A percentile compares a stretch with the other conserved stretches of the same genome.
phyloP scores from a whole-genome alignment of 768 basidiomycete genomes.

The Mycena polygramma region DNA sequence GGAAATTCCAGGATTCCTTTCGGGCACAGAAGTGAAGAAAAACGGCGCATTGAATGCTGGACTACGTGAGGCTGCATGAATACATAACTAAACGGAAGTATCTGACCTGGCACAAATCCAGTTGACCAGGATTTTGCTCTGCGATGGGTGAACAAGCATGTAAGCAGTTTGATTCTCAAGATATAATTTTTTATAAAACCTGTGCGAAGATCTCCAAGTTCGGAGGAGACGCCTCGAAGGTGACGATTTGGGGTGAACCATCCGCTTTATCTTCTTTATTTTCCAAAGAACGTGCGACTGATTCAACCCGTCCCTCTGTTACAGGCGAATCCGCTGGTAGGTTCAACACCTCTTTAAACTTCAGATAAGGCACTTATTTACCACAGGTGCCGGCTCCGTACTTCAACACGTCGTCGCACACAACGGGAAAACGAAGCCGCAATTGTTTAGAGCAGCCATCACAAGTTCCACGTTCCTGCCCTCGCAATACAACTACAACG shows the following conservation, averaged over 20 bases:
- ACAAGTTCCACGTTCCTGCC: not conserved
- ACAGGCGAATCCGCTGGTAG: not conserved
- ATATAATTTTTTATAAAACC: not conserved
- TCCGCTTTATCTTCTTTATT: too few relatives aligned
- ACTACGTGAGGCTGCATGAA: conserved; percentile 38
- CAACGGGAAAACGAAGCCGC: not conserved
- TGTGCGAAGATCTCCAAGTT: not conserved
- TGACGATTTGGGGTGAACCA: not conserved
- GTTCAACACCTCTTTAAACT: not conserved
- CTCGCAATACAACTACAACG: not conserved
- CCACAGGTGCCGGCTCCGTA: not conserved
- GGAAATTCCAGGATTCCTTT: conserved; percentile 42
- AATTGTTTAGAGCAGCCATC: not conserved
- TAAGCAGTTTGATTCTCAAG: not conserved
- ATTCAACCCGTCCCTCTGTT: too few relatives aligned
- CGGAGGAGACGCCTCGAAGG: not conserved
- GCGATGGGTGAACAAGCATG: not conserved
- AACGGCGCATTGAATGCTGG: conserved; percentile 48
- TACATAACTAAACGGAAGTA: not conserved
- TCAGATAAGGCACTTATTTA: not conserved
- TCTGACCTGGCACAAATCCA: not conserved
- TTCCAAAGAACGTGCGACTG: too few relatives aligned
- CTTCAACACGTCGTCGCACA: not conserved
- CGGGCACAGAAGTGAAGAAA: conserved; percentile 44
- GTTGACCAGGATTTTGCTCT: not conserved